A percentile compares a stretch with the other conserved stretches of the same genome.
Evolutionary conservation across 495 filamentous ascomycete species (phyloP).

Genomic region (Bacidia rubella): DNA sequence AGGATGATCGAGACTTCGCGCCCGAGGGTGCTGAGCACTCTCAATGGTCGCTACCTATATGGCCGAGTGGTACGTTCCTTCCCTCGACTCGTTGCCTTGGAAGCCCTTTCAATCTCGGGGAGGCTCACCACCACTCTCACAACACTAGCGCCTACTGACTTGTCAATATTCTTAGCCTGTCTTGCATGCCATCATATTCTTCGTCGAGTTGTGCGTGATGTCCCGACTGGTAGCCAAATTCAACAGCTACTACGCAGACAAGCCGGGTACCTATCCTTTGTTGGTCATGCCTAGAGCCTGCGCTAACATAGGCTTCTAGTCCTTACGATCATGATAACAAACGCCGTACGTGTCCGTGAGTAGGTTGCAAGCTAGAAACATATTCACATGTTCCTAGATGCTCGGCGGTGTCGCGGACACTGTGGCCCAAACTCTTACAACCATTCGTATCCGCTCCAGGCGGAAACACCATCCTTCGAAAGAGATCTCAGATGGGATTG

Average conservation of each 20-base stretch:
- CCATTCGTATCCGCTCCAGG: conserved; percentile 53
- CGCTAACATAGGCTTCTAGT: conserved; percentile 38
- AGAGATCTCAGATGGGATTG: conserved; percentile 68
- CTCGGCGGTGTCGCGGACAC: conserved; percentile 91
- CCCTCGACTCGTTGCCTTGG: not conserved
- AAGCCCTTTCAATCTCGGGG: not conserved
- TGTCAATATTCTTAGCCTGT: conserved; percentile 48
- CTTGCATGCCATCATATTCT: conserved; percentile 69
- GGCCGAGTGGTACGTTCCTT: conserved; percentile 57
- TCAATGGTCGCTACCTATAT: conserved; percentile 70
- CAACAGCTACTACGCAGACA: conserved; percentile 80
- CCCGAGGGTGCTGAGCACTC: conserved; percentile 47
- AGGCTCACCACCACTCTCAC: conserved; percentile 12
- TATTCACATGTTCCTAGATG: conserved; percentile 30
- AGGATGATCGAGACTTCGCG: conserved; percentile 36
- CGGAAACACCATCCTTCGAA: conserved; percentile 40
- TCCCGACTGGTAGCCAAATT: conserved; percentile 73
- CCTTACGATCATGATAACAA: conserved; percentile 95
- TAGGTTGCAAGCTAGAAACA: not conserved
- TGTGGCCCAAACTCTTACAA: conserved; percentile 83
- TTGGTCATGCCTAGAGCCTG: conserved; percentile 1
- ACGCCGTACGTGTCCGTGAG: conserved; percentile 50
- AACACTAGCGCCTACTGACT: not conserved
- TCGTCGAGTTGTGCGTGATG: conserved; percentile 77
- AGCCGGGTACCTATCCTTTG: conserved; percentile 47